These are phyloP conservation scores for Candida wancherniae DNA, from an alignment of 805 yeast genomes.

Conservation along the genomic window DNA sequence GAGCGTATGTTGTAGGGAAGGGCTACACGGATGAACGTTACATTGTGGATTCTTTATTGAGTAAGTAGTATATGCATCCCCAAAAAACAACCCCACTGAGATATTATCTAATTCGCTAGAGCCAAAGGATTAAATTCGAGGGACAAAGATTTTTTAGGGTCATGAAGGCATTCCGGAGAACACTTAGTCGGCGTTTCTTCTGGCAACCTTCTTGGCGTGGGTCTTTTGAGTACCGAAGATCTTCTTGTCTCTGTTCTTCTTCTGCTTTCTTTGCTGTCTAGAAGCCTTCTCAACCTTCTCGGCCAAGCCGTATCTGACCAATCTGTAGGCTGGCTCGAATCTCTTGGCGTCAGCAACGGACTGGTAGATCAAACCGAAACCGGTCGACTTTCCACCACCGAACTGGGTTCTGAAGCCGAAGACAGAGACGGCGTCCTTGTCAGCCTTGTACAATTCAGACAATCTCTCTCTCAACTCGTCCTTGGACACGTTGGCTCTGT, in stretches of 20 bases:
- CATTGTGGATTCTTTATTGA: conserved; percentile 19
- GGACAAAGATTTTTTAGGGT: conserved; percentile 15
- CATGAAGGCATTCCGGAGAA: conserved; percentile 16
- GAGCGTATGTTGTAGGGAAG: background rate
- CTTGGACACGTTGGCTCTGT: conserved; percentile 98
- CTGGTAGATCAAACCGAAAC: conserved; percentile 98
- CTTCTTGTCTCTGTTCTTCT: conserved; percentile 99
- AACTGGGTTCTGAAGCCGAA: conserved; percentile 99
- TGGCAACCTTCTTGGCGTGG: conserved; percentile 88
- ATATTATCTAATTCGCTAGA: conserved; percentile 15
- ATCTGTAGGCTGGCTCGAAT: conserved; percentile 99
- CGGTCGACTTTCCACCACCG: conserved; percentile 99
- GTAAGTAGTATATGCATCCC: conserved; percentile 22
- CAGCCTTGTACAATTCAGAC: conserved; percentile 85
- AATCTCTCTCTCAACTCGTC: conserved; percentile 96
- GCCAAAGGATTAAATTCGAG: conserved; percentile 15
- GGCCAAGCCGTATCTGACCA: conserved; percentile 98
- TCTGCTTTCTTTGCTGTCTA: conserved; percentile 99
- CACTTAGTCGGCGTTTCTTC: conserved; percentile 80
- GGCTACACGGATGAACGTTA: too few relatives aligned
- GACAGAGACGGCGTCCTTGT: conserved; percentile 91
- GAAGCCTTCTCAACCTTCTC: conserved; percentile 94
- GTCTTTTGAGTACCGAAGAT: conserved; percentile 96
- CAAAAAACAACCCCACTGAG: conserved; percentile 18
- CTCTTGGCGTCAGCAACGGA: conserved; percentile 95